These are phyloP conservation scores for Lasiosphaeris hirsuta DNA, from an alignment of 495 filamentous ascomycete species.

Conservation along the genomic window DNA sequence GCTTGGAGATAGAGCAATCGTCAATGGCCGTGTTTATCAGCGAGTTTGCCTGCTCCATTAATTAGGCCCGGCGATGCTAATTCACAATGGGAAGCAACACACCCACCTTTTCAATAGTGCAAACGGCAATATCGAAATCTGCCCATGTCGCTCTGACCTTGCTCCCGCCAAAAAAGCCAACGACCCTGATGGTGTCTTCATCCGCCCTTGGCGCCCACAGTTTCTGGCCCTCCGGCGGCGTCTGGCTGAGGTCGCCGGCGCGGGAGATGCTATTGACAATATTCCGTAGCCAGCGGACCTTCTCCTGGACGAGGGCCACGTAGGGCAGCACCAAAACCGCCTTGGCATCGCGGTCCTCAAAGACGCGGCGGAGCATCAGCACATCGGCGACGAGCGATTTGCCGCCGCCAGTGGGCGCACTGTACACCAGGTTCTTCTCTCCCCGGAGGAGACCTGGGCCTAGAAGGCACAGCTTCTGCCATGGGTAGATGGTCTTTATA, in stretches of 20 bases:
- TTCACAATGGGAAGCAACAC: not conserved
- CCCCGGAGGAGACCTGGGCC: conserved; percentile 64
- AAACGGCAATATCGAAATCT: conserved; percentile 77
- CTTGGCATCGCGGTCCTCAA: conserved; percentile 63
- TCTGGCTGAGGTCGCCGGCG: conserved; percentile 23
- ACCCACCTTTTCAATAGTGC: conserved; percentile 77
- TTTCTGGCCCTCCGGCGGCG: conserved; percentile 20
- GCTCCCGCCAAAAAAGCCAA: conserved; percentile 73
- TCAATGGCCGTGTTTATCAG: conserved; percentile 73
- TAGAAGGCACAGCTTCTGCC: conserved; percentile 78
- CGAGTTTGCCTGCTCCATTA: conserved; percentile 61
- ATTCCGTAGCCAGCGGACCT: conserved; percentile 70
- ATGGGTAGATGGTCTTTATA: conserved; percentile 70
- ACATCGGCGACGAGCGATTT: conserved; percentile 78
- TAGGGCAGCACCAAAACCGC: conserved; percentile 78
- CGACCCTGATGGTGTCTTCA: conserved; percentile 55
- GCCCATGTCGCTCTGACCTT: conserved; percentile 63
- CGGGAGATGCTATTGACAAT: conserved; percentile 63
- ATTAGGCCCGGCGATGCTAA: not conserved
- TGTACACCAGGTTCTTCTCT: conserved; percentile 71
- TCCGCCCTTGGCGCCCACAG: conserved; percentile 44
- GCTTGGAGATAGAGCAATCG: conserved; percentile 61
- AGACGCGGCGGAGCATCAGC: conserved; percentile 67
- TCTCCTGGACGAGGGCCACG: conserved; percentile 80
- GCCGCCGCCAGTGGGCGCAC: conserved; percentile 79